phyloP scores from a whole-genome alignment of 352 stramenopile genomes.

The Globisporangium splendens region DNA sequence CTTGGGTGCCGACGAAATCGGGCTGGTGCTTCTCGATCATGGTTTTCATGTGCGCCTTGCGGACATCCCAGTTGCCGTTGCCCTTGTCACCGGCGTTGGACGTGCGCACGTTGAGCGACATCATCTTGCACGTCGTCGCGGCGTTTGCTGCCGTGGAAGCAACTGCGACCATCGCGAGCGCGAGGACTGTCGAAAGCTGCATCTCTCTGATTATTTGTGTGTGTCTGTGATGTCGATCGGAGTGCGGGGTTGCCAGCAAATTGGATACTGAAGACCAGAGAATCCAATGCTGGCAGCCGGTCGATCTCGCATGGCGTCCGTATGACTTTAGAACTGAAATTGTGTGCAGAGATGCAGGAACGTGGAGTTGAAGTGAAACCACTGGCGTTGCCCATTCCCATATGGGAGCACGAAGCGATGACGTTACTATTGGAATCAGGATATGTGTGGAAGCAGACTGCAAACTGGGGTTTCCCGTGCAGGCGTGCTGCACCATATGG shows the following conservation, averaged over 20 bases:
- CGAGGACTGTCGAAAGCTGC: conserved; percentile 2
- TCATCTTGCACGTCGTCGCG: conserved; percentile 17
- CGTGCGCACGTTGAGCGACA: conserved; percentile 80
- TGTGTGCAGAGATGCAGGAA: too few relatives aligned
- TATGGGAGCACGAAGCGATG: too few relatives aligned
- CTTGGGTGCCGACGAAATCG: conserved; percentile 76
- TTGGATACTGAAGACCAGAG: background rate
- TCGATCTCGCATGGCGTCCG: too few relatives aligned
- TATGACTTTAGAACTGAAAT: too few relatives aligned
- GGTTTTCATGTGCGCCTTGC: conserved; percentile 47
- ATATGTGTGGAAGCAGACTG: too few relatives aligned
- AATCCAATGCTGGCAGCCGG: too few relatives aligned
- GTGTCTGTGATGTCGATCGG: background rate
- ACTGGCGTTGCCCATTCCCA: too few relatives aligned
- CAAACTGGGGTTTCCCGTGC: too few relatives aligned
- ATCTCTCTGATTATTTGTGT: background rate
- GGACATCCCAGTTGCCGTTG: conserved; percentile 43
- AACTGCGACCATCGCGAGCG: conserved; percentile 2
- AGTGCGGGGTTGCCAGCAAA: background rate
- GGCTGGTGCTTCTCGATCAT: conserved; percentile 40
- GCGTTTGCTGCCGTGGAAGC: background rate
- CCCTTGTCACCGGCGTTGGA: conserved; percentile 29
- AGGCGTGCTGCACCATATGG: too few relatives aligned
- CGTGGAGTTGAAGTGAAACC: too few relatives aligned
- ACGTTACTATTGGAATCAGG: too few relatives aligned